Base-by-base conservation (phyloP, 768 basidiomycete genomes). In the Psilocybe tampanensis region DNA sequence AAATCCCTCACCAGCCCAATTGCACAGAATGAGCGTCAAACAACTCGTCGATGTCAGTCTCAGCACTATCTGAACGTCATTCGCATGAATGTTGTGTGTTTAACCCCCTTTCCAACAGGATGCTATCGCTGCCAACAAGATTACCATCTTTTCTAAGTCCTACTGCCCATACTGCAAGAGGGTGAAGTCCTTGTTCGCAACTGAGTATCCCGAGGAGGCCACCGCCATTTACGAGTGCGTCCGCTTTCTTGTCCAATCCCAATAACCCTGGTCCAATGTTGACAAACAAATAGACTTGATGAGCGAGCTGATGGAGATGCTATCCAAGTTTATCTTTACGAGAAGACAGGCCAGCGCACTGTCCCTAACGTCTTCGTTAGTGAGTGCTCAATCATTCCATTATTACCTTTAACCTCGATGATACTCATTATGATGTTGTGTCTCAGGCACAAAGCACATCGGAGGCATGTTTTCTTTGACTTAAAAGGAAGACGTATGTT, bases 321-420 rank as follows among this genome's bases (percentile, higher is more conserved):
- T 0, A 90, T 93, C 54, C 92, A 94, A 66, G 64, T 71, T 19
- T 92, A 92, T 63, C 76, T 94, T 3, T 19, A 11, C 2, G 53
- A 80, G 62, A 88, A 85, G 79, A 89, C 89, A 0, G 79, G 78
- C 0, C 91, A 89, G 62, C 70, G 81, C 19, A 88, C 87, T 11
- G 92, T 94, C 5, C 92, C 92, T 26, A 89, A 85, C 66, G 79
- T 90, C 56, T 94, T 90, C 74, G 80, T 93, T 66, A 81, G 89
- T 90, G 58, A 78, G 79, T 56, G 34, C 13, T 39, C 29, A 4
- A 36, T 26, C 11, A 21, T 51, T 23, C 24, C 29, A 34, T 6
- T 23, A 21, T 45, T 23, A 36, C 22, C 19, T 26, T 22, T 52
- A 21, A 42, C 1, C 7, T 13, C 36, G 36, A 12, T 29, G 23